Evolutionary conservation across 768 basidiomycete genomes (phyloP).

Genomic region (Auriscalpium microsporum): DNA sequence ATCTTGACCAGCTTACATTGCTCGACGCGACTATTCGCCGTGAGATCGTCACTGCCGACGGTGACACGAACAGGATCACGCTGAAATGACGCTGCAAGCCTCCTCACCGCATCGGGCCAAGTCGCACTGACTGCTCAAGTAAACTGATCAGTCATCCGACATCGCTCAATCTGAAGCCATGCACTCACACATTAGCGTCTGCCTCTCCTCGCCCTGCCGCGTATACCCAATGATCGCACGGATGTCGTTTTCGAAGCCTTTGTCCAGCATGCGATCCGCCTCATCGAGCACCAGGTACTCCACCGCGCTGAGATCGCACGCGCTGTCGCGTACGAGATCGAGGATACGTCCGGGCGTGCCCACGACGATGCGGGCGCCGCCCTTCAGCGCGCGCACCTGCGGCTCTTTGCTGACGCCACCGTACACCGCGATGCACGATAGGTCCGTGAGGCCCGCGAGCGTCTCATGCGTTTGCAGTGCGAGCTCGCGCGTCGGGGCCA

Average conservation of each 20-base stretch:
- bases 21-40: conserved; percentile 89
- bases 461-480: conserved; percentile 93
- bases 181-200: conserved; percentile 89
- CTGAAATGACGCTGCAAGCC: conserved; percentile 84
- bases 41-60: conserved; percentile 91
- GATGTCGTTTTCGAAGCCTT: conserved; percentile 98
- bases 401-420: conserved; percentile 91
- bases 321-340: conserved; percentile 85
- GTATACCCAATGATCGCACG: conserved; percentile 76
- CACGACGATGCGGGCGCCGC: conserved; percentile 69
- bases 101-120: conserved; percentile 92
- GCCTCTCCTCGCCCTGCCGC: conserved; percentile 58
- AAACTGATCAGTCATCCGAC: neutral
- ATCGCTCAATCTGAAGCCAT: neutral
- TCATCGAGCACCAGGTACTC: conserved; percentile 93
- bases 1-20: conserved; percentile 36
- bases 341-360: conserved; percentile 93
- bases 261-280: conserved; percentile 97
- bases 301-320: conserved; percentile 80
- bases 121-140: conserved; percentile 78
- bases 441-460: conserved; percentile 60
- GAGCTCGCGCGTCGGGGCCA: conserved; percentile 94
- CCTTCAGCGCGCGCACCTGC: conserved; percentile 63
- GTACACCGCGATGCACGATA: conserved; percentile 81
- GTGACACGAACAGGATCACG: conserved; percentile 81